Evolutionary conservation across 768 basidiomycete genomes (phyloP), one percentile per base, ranked within the genome.

Genomic region (Filobasidium floriforme): DNA sequence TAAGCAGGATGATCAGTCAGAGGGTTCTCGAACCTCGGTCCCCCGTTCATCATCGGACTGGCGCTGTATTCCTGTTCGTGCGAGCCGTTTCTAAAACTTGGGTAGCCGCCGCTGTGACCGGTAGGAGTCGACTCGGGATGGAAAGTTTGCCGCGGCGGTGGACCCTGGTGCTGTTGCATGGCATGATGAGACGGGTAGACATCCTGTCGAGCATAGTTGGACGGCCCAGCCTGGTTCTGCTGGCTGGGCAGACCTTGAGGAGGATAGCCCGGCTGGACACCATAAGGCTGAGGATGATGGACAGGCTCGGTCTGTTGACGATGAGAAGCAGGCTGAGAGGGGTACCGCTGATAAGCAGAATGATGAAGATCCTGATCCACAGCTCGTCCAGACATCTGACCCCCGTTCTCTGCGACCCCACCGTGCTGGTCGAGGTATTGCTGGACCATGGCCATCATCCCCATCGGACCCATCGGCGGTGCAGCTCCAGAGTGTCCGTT

Each of bases 161-260:
- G 22, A 14, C 14, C 46, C 46, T 12, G 22, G 12, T 22, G 46
- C 32, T 37, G 32, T 9, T 15, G 46, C 12, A 18, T 15, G 22
- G 46, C 15, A 49, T 49, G 46, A 6, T 49, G 46, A 5, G 46
- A 15, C 22, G 46, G 46, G 22, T 49, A 49, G 14, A 3, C 46
- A 49, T 49, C 46, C 46, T 15, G 46, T 49, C 46, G 46, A 49
- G 46, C 46, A 49, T 49, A 49, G 46, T 49, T 49, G 46, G 46
- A 49, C 22, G 46, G 46, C 15, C 46, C 46, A 22, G 46, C 46
- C 22, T 49, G 46, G 14, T 49, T 49, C 6, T 49, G 46, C 46
- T 49, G 46, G 46, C 12, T 49, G 3, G 15, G 14, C 18, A 12
- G 12, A 6, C 18, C 18, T 49, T 49, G 46, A 49, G 46, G 18